Evolutionary conservation across 768 basidiomycete genomes (phyloP), one percentile per base, ranked within the genome.

Genomic region (Pholiota conissans): DNA sequence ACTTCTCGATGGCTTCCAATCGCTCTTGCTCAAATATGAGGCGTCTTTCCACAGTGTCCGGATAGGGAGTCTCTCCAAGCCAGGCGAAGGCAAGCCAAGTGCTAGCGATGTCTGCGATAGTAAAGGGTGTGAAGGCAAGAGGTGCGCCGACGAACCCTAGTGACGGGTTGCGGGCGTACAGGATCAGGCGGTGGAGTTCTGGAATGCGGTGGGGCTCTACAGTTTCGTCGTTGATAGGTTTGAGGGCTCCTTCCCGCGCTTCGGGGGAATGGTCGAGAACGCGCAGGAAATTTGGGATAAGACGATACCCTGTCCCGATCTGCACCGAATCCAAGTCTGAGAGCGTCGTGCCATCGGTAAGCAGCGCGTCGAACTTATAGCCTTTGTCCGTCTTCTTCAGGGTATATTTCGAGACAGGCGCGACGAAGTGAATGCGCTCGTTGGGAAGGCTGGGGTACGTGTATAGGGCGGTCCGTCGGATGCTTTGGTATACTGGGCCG

Each of bases 1-100:
- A 57, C 27, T 62, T 60, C 30, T 67, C 60, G n/a, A 73, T 62
- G 2, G 61, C 39, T 24, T 61, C 64, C 29, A 82, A 64, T 3
- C 78, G 68, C 16, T 69, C 67, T 3, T 49, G 63, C 61, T 82
- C 80, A 37, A 74, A 79, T 4, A 18, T 65, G 8, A 81, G 69
- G 3, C 75, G 67, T 0, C 57, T 72, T 28, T 70, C 68, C 2
- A 62, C 8, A 1, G 75, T 73, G 20, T 63, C 49, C 0, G 80
- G 79, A 56, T 78, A 73, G 1, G 58, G 13, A 13, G 74, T 61
- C 27, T 64, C 56, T 2, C 68, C 61, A 2, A 59, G 55, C 78
- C 79, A 82, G 2, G 74, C 73, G 20, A 79, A 66, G 1, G 79
- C 64, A 37, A 84, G 72, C 78, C 78, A 82, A 3, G 77, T 79